phyloP scores from a whole-genome alignment of 352 stramenopile genomes.

The Discostella stelligera region DNA sequence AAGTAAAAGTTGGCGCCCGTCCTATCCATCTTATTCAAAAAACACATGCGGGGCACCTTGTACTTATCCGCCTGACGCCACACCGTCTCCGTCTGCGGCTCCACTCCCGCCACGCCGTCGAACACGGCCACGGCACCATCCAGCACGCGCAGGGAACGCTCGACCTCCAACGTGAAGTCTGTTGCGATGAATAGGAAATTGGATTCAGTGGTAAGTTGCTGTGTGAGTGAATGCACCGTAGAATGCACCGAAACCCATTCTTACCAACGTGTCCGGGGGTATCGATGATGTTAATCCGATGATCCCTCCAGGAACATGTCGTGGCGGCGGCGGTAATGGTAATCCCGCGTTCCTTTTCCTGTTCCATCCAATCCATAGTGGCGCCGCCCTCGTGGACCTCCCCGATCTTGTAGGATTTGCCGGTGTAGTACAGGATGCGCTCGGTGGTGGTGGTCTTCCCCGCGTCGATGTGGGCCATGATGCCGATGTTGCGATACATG shows the following conservation, averaged over 20 bases:
- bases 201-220: too few relatives aligned
- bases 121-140: constrained; percentile 96
- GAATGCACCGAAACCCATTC: too few relatives aligned
- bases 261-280: constrained; percentile 90
- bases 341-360: constrained; percentile 94
- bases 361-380: constrained; percentile 90
- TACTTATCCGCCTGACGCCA: constrained; percentile 89
- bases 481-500: constrained; percentile 95
- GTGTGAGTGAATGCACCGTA: too few relatives aligned
- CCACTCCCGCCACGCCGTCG: constrained; percentile 95
- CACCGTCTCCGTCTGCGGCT: constrained; percentile 89
- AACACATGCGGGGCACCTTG: constrained; percentile 91
- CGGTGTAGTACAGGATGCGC: constrained; percentile 97
- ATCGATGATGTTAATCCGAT: constrained; percentile 97
- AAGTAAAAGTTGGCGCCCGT: constrained; percentile 92
- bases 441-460: constrained; percentile 98
- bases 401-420: constrained; percentile 90
- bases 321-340: constrained; percentile 97
- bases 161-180: constrained; percentile 98
- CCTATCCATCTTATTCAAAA: constrained; percentile 96
- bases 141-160: constrained; percentile 94
- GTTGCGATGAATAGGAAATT: too few relatives aligned
- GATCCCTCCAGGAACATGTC: constrained; percentile 91
- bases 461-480: constrained; percentile 98
- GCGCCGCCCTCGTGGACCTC: constrained; percentile 89